These are phyloP conservation scores for Leccinum subrobustum DNA, from an alignment of 1,284 basidiomycete species.

Conservation along the genomic window DNA sequence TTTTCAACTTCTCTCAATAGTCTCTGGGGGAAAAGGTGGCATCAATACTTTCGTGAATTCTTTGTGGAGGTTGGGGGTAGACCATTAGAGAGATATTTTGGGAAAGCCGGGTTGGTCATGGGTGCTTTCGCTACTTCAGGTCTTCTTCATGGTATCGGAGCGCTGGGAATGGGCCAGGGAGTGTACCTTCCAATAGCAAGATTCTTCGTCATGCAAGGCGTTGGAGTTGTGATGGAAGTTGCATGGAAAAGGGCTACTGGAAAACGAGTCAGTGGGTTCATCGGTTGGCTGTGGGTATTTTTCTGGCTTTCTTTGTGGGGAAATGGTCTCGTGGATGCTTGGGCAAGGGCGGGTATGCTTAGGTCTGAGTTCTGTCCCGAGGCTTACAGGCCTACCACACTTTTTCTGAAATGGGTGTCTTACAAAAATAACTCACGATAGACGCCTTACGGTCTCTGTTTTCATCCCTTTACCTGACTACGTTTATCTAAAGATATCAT, in stretches of 20 bases:
- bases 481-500: not conserved
- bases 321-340: constrained; percentile 48
- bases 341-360: constrained; percentile 44
- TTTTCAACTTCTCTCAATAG: constrained; percentile 30
- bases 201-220: constrained; percentile 57
- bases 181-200: constrained; percentile 43
- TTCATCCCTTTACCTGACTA: not conserved
- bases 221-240: constrained; percentile 50
- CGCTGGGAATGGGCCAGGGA: constrained; percentile 45
- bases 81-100: constrained; percentile 37
- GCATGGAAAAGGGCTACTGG: constrained; percentile 44
- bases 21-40: constrained; percentile 49
- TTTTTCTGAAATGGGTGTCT: constrained; percentile 21
- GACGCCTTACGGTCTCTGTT: not conserved
- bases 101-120: constrained; percentile 47
- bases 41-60: constrained; percentile 41
- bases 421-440: not conserved
- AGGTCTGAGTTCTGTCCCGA: constrained; percentile 17
- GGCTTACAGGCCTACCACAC: constrained; percentile 19
- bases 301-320: constrained; percentile 47
- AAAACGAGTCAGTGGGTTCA: constrained; percentile 41
- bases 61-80: constrained; percentile 37
- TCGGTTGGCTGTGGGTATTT: constrained; percentile 51
- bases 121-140: constrained; percentile 55
- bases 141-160: constrained; percentile 41